A percentile compares a stretch with the other conserved stretches of the same genome.
Conservation (phyloP, 192 early-diverging fungal genomes). For the Piromyces finnis region DNA sequence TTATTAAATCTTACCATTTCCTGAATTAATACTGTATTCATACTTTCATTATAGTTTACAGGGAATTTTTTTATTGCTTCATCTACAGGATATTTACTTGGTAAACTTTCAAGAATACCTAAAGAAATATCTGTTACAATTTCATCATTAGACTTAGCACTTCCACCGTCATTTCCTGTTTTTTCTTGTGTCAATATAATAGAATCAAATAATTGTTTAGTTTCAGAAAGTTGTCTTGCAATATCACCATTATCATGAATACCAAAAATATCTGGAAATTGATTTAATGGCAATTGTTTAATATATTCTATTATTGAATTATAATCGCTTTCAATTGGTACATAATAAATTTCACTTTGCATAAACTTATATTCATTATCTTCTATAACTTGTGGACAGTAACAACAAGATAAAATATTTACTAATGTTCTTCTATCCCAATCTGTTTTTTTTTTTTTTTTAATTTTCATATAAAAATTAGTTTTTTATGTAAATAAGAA, state of each 20-base stretch:
- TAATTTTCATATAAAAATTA: too few relatives aligned
- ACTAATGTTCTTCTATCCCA: slow-evolving; percentile 42
- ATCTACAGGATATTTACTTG: slow-evolving; percentile 26
- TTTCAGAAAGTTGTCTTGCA: slow-evolving; percentile 38
- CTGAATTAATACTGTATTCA: slow-evolving; percentile 47
- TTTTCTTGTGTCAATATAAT: slow-evolving; percentile 33
- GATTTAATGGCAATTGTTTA: slow-evolving; percentile 29
- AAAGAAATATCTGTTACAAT: slow-evolving; percentile 32
- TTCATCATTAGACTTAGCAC: slow-evolving; percentile 33
- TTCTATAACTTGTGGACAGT: slow-evolving; percentile 24
- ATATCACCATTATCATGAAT: slow-evolving; percentile 55
- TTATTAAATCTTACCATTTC: slow-evolving; percentile 49
- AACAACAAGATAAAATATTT: slow-evolving; percentile 34
- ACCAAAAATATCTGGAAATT: slow-evolving; percentile 45
- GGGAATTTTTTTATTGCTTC: slow-evolving; percentile 24
- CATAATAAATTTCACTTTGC: slow-evolving; percentile 30
- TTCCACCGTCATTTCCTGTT: slow-evolving; percentile 6
- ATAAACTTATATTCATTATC: slow-evolving; percentile 32
- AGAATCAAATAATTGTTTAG: slow-evolving; percentile 29
- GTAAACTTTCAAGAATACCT: slow-evolving; percentile 28
- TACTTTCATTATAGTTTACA: slow-evolving; percentile 39
- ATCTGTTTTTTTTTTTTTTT: slow-evolving; percentile 10
- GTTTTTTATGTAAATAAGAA: too few relatives aligned
- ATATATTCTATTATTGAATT: slow-evolving; percentile 36
- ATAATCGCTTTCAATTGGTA: slow-evolving; percentile 29